These are phyloP conservation scores for Tricholoma saponaceum DNA, from an alignment of 768 basidiomycete species.

Conservation along the genomic window DNA sequence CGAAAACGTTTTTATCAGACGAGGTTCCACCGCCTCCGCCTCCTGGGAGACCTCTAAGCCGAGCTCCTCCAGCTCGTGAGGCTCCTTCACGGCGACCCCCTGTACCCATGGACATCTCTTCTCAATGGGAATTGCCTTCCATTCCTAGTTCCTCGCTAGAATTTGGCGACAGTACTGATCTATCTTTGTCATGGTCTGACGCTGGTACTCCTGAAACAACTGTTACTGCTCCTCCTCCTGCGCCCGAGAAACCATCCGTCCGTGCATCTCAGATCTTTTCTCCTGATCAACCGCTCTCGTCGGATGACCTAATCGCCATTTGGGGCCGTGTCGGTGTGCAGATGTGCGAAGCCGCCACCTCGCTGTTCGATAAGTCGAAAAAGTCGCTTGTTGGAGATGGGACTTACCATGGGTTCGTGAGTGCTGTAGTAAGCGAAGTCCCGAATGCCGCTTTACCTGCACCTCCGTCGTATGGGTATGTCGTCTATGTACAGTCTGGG, in stretches of 20 bases:
- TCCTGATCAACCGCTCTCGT: constrained; percentile 35
- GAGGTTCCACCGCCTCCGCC: constrained; percentile 46
- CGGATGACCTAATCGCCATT: constrained; percentile 66
- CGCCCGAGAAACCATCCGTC: constrained; percentile 12
- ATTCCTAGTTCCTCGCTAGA: constrained; percentile 54
- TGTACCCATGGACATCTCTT: constrained; percentile 33
- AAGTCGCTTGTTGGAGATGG: constrained; percentile 81
- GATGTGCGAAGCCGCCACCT: constrained; percentile 65
- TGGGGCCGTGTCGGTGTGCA: constrained; percentile 75
- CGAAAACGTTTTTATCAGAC: constrained; percentile 29
- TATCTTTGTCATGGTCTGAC: constrained; percentile 66
- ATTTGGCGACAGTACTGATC: constrained; percentile 40
- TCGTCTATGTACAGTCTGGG: constrained; percentile 72
- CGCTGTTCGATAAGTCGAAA: constrained; percentile 72
- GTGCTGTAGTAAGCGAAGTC: constrained; percentile 60
- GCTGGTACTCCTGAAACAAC: constrained; percentile 36
- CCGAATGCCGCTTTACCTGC: constrained; percentile 49
- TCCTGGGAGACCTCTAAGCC: constrained; percentile 36
- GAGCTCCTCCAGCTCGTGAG: constrained; percentile 35
- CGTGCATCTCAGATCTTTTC: constrained; percentile 14
- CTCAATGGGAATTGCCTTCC: constrained; percentile 64
- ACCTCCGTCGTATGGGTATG: constrained; percentile 59
- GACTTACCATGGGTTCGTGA: constrained; percentile 74
- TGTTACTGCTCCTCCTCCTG: constrained; percentile 21
- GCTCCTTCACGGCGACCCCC: constrained; percentile 22